phyloP scores from a whole-genome alignment of 164 flowering plant genomes.

The Echeveria elegans region DNA sequence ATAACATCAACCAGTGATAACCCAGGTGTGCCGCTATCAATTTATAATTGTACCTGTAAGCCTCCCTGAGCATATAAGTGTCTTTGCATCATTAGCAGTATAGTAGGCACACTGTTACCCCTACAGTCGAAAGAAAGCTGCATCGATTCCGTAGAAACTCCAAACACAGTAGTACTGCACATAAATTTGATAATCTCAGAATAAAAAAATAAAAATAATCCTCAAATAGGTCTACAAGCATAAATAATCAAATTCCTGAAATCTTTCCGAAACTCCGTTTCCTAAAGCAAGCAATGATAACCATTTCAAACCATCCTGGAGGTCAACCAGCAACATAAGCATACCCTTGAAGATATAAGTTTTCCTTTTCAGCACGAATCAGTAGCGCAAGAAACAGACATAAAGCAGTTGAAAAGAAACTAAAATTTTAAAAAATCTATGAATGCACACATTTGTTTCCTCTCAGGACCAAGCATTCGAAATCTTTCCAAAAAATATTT shows the following conservation, averaged over 20 bases:
- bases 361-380: neutral
- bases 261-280: neutral
- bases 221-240: neutral
- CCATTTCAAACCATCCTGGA: neutral
- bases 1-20: too few relatives aligned
- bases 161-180: constrained; percentile 11
- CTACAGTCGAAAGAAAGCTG: constrained; percentile 3
- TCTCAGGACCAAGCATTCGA: neutral
- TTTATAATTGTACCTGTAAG: constrained; percentile 30
- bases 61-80: constrained; percentile 36
- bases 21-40: neutral
- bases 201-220: neutral
- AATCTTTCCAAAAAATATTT: neutral
- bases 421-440: neutral
- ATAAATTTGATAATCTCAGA: neutral
- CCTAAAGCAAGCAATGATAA: neutral
- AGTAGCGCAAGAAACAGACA: neutral
- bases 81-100: neutral
- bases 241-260: neutral
- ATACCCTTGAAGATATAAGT: too few relatives aligned
- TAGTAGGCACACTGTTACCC: constrained; percentile 7
- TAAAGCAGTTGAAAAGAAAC: neutral
- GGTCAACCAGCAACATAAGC: too few relatives aligned
- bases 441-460: too few relatives aligned
- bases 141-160: constrained; percentile 11